Conservation (phyloP, 805 yeast species). For the Torulaspora indica region DNA sequence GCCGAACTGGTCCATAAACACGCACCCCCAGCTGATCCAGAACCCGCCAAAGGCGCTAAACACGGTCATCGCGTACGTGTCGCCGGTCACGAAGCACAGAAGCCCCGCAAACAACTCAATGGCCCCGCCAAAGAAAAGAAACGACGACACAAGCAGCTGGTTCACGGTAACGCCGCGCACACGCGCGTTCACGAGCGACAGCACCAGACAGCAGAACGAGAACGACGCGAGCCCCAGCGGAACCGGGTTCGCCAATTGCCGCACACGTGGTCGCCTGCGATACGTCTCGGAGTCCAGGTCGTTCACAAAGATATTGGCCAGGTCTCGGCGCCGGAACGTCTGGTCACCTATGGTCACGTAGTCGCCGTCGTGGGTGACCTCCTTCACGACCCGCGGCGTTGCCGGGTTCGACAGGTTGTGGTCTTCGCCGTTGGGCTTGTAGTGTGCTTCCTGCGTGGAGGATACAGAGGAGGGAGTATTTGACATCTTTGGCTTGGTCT, state of each 20-base stretch:
- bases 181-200: conserved; percentile 56
- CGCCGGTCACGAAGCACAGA: conserved; percentile 71
- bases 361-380: conserved; percentile 35
- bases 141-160: conserved; percentile 59
- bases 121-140: conserved; percentile 68
- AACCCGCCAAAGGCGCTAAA: conserved; percentile 57
- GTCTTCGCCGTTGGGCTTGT: not conserved
- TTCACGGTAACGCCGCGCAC: conserved; percentile 64
- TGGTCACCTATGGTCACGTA: conserved; percentile 39
- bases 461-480: conserved; percentile 14
- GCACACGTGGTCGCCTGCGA: conserved; percentile 12
- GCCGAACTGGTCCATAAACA: conserved; percentile 54
- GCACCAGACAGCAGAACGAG: conserved; percentile 52
- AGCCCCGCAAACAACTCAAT: conserved; percentile 69
- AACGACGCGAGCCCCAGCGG: conserved; percentile 71
- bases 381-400: conserved; percentile 16
- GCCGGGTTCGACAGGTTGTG: not conserved
- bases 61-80: conserved; percentile 66
- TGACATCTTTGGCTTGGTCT: not conserved
- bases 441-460: conserved; percentile 15
- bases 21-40: conserved; percentile 72
- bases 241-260: conserved; percentile 64
- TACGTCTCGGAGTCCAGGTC: conserved; percentile 44
- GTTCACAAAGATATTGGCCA: conserved; percentile 62
- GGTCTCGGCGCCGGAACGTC: conserved; percentile 49